phyloP scores from a whole-genome alignment of 2,329 filamentous ascomycete genomes.

The Colletotrichum plurivorum region DNA sequence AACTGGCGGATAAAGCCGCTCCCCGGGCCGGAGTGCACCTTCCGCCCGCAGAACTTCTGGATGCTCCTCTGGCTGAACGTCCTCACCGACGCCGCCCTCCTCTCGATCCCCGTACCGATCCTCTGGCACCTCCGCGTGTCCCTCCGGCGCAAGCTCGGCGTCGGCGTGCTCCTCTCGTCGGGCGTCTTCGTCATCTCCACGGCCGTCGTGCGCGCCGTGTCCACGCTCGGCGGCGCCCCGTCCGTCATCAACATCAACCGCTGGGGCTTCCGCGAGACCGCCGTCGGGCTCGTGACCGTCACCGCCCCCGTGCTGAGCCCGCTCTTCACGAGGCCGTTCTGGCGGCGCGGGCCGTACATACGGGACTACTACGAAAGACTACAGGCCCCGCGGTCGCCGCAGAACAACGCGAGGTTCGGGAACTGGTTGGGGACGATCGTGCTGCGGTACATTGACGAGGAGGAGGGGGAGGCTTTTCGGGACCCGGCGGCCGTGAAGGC shows the following conservation, averaged over 20 bases:
- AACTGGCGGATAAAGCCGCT: constrained; percentile 46
- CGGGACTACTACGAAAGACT: constrained; percentile 29
- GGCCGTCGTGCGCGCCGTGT: constrained; percentile 43
- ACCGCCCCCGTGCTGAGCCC: constrained; percentile 41
- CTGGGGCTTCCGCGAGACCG: constrained; percentile 45
- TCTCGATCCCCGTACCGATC: constrained; percentile 46
- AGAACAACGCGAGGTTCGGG: constrained; percentile 24
- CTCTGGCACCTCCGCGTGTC: constrained; percentile 43
- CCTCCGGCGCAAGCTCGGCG: constrained; percentile 40
- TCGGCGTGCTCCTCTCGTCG: constrained; percentile 45
- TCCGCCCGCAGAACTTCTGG: constrained; percentile 45
- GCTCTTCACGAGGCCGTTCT: constrained; percentile 40
- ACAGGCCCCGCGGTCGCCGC: neutral
- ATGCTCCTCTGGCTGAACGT: constrained; percentile 44
- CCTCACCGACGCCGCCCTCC: constrained; percentile 44
- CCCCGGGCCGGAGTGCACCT: constrained; percentile 40
- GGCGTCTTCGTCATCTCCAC: constrained; percentile 47
- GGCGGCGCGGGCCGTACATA: constrained; percentile 38
- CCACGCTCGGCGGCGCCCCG: constrained; percentile 42
- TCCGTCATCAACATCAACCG: constrained; percentile 46
- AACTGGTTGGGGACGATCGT: constrained; percentile 29
- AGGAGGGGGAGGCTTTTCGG: neutral
- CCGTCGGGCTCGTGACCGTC: constrained; percentile 41
- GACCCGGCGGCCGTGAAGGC: neutral
- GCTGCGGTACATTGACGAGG: constrained; percentile 32